Conservation (phyloP, 1,284 basidiomycete genomes). For the Tilletia horrida region DNA sequence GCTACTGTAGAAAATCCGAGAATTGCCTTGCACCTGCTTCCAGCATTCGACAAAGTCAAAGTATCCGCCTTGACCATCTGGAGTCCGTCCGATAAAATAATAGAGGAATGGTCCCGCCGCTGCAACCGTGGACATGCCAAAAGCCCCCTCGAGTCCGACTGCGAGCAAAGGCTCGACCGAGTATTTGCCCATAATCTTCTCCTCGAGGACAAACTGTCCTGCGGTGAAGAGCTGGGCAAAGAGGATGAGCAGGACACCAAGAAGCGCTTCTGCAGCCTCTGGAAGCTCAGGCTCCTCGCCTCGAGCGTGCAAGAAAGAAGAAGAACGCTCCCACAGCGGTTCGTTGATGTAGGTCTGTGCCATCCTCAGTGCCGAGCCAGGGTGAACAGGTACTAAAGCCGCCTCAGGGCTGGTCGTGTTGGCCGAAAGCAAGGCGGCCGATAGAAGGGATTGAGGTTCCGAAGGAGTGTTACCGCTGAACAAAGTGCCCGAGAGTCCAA, state of each 20-base stretch:
- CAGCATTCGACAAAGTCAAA: slow-evolving; percentile 89
- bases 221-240: slow-evolving; percentile 97
- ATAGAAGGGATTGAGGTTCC: background rate
- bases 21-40: slow-evolving; percentile 78
- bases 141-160: slow-evolving; percentile 90
- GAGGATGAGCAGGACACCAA: slow-evolving; percentile 80
- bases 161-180: slow-evolving; percentile 84
- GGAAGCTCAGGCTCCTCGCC: slow-evolving; percentile 37
- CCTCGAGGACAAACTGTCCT: slow-evolving; percentile 79
- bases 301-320: background rate
- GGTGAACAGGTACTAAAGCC: background rate
- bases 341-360: background rate
- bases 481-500: slow-evolving; percentile 74
- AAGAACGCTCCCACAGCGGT: slow-evolving; percentile 7
- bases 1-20: slow-evolving; percentile 72
- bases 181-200: slow-evolving; percentile 85
- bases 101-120: slow-evolving; percentile 70
- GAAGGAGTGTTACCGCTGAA: slow-evolving; percentile 18
- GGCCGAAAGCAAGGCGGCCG: background rate
- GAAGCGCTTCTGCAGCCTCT: slow-evolving; percentile 43
- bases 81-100: slow-evolving; percentile 58
- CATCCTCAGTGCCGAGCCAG: background rate
- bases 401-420: slow-evolving; percentile 5
- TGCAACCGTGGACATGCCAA: slow-evolving; percentile 76
- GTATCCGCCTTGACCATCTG: slow-evolving; percentile 68